Evolutionary conservation across 805 yeast species (phyloP).

Genomic region (Lipomyces anomalus): DNA sequence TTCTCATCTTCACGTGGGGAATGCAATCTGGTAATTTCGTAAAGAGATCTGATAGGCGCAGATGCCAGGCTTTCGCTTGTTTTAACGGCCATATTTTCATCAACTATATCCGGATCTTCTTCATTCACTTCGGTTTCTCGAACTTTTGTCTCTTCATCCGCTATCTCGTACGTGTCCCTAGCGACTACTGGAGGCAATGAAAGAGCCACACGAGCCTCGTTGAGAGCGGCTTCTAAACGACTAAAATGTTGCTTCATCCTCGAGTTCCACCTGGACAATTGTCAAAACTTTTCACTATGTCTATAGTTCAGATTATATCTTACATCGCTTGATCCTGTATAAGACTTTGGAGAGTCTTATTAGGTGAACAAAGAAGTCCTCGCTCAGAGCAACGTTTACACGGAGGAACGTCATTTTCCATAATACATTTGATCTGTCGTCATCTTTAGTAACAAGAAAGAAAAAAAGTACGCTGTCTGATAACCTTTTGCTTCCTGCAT

Average conservation of each 20-base stretch:
- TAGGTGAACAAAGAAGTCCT: conserved; percentile 15
- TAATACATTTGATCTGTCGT: conserved; percentile 15
- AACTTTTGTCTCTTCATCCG: conserved; percentile 12
- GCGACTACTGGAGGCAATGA: conserved; percentile 11
- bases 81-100: background rate
- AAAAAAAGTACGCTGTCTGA: no score
- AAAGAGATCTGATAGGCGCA: conserved; percentile 16
- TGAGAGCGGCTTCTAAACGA: conserved; percentile 12
- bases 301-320: background rate
- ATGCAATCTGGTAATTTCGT: conserved; percentile 10
- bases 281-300: background rate
- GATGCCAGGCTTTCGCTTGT: conserved; percentile 14
- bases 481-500: conserved; percentile 17
- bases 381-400: conserved; percentile 16
- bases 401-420: conserved; percentile 18
- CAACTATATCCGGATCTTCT: conserved; percentile 2
- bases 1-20: background rate
- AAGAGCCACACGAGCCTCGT: conserved; percentile 10
- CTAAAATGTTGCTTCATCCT: conserved; percentile 7
- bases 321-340: conserved; percentile 11
- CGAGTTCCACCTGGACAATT: conserved; percentile 9
- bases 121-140: conserved; percentile 9
- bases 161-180: conserved; percentile 9
- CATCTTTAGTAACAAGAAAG: background rate
- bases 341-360: conserved; percentile 9